Percentiles rank a stretch among this genome's conserved stretches.
These are phyloP conservation scores for Coemansia sp. DNA, from an alignment of 192 early-diverging fungal genomes.

Conservation along the genomic window DNA sequence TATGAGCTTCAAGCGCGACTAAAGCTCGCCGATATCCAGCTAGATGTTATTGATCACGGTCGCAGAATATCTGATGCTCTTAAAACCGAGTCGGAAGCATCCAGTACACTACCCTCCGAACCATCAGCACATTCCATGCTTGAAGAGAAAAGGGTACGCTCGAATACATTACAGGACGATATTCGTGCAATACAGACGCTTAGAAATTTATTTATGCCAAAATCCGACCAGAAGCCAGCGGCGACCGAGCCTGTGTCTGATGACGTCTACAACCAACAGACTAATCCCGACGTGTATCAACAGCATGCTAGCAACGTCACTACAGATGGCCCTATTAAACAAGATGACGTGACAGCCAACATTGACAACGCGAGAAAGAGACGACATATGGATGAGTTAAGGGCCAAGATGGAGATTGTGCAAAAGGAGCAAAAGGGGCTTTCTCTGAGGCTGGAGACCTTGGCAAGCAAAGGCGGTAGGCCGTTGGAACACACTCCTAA, in stretches of 20 bases:
- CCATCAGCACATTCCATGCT: neutral
- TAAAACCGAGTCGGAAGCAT: neutral
- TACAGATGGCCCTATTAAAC: neutral
- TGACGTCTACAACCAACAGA: neutral
- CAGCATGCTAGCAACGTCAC: neutral
- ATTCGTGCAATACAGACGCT: conserved; percentile 17
- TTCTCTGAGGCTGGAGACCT: conserved; percentile 14
- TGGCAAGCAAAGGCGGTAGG: conserved; percentile 30
- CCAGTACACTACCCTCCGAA: neutral
- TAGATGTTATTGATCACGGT: conserved; percentile 8
- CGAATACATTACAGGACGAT: conserved; percentile 8
- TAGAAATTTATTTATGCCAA: neutral
- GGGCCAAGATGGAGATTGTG: conserved; percentile 29
- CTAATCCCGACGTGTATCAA: neutral
- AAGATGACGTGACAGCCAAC: neutral
- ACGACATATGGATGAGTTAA: conserved; percentile 9
- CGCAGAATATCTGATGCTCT: neutral
- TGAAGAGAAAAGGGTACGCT: neutral
- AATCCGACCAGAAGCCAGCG: neutral
- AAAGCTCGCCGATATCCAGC: conserved; percentile 19
- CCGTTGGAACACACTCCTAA: neutral
- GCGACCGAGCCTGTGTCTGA: neutral
- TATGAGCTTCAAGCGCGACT: conserved; percentile 16
- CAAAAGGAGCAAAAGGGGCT: conserved; percentile 19
- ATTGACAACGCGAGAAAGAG: neutral